Conservation (phyloP, 495 filamentous ascomycete genomes). For the Tuber brumale region DNA sequence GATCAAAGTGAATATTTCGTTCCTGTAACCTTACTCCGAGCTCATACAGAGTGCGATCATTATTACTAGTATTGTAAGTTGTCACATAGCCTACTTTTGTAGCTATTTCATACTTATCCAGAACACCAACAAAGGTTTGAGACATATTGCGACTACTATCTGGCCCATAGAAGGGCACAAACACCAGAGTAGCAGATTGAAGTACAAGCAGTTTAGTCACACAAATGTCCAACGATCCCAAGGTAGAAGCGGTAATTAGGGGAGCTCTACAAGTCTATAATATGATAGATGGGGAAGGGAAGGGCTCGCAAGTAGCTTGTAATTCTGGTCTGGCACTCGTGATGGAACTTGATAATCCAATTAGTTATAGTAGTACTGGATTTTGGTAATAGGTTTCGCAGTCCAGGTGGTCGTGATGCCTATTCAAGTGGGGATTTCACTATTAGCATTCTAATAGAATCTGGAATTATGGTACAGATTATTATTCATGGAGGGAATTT, state of each 20-base stretch:
- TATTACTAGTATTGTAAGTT: conserved; percentile 20
- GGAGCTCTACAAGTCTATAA: conserved; percentile 6
- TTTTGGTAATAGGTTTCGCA: too few species aligned
- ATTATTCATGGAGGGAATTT: too few species aligned
- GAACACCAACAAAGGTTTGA: background rate
- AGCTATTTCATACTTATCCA: conserved; percentile 18
- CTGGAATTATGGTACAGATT: too few species aligned
- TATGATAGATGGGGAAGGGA: background rate
- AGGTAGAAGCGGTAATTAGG: background rate
- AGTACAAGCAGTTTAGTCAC: background rate
- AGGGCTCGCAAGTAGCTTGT: background rate
- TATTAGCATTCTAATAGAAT: too few species aligned
- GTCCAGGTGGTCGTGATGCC: too few species aligned
- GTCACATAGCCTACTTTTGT: conserved; percentile 19
- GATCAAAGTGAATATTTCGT: conserved; percentile 21
- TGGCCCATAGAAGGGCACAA: background rate
- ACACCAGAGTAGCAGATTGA: background rate
- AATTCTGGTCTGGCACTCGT: background rate
- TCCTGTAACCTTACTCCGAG: background rate
- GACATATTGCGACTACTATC: conserved; percentile 21
- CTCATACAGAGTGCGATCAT: background rate
- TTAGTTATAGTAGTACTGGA: background rate
- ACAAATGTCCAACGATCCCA: background rate
- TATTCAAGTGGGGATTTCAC: too few species aligned
- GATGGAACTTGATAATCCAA: background rate